A percentile compares a stretch with the other conserved stretches of the same genome.
These are phyloP conservation scores for Calophaca sinica DNA, from an alignment of 306 rosid genomes.

Conservation along the genomic window DNA sequence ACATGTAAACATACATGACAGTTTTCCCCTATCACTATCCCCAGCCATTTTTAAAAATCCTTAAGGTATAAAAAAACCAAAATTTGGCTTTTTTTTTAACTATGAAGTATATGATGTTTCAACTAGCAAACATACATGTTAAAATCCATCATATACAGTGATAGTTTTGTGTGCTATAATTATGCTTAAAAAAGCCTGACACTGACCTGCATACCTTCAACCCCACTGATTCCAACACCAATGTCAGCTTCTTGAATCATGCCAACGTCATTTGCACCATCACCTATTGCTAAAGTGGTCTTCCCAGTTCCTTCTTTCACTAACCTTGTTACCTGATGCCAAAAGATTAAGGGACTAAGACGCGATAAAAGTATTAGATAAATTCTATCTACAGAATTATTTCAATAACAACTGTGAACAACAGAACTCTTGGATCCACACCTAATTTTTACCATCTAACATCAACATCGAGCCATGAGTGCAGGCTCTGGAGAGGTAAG, in stretches of 20 bases:
- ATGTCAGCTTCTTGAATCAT: constrained; percentile 99
- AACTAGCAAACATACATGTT: constrained; percentile 24
- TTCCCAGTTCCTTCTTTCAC: constrained; percentile 95
- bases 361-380: constrained; percentile 2
- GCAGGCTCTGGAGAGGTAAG: constrained; percentile 53
- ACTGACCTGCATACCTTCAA: constrained; percentile 99
- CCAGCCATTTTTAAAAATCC: constrained; percentile 32
- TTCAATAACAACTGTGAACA: constrained; percentile 26
- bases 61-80: constrained; percentile 23
- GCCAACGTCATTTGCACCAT: constrained; percentile 99
- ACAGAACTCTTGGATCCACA: constrained; percentile 28
- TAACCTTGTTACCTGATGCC: constrained; percentile 82
- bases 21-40: constrained; percentile 14
- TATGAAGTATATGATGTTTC: constrained; percentile 16
- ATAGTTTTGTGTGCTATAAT: not conserved
- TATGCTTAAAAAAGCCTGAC: constrained; percentile 38
- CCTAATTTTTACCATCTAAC: constrained; percentile 21
- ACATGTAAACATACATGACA: constrained; percentile 21
- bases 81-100: constrained; percentile 7
- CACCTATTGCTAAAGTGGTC: constrained; percentile 96
- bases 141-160: constrained; percentile 32
- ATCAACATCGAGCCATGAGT: constrained; percentile 13
- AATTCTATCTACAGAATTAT: constrained; percentile 33
- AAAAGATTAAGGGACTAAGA: constrained; percentile 36
- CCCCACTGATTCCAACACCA: constrained; percentile 99